phyloP scores from a whole-genome alignment of 2,329 filamentous ascomycete genomes.

The Rutstroemia sydowiana region DNA sequence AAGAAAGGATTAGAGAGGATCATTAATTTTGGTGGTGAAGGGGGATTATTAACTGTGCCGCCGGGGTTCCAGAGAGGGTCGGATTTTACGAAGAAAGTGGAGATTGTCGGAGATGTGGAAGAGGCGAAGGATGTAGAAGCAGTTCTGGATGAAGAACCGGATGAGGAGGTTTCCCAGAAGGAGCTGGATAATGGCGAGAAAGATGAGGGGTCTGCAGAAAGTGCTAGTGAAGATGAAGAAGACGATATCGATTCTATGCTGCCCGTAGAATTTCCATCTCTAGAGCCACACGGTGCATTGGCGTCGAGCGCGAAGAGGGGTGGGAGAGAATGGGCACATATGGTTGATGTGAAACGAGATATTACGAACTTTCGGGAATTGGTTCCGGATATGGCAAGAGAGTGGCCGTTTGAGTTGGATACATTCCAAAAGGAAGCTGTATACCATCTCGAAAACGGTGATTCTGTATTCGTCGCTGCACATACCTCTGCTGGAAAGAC shows the following conservation, averaged over 20 bases:
- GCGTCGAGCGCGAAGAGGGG: slow-evolving; percentile 65
- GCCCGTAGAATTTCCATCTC: slow-evolving; percentile 84
- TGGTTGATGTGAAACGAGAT: slow-evolving; percentile 90
- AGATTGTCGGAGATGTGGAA: too few species aligned
- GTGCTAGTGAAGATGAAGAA: slow-evolving; percentile 39
- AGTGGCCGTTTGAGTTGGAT: slow-evolving; percentile 96
- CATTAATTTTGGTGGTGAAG: slow-evolving; percentile 72
- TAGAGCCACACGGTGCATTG: slow-evolving; percentile 76
- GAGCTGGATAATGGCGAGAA: slow-evolving; percentile 27
- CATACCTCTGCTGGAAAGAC: slow-evolving; percentile 98
- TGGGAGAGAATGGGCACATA: slow-evolving; percentile 91
- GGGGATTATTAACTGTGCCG: slow-evolving; percentile 70
- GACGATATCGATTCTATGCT: slow-evolving; percentile 74
- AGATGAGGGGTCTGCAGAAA: slow-evolving; percentile 30
- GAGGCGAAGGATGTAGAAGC: slow-evolving; percentile 30
- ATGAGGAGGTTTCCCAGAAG: slow-evolving; percentile 16
- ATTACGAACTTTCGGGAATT: slow-evolving; percentile 92
- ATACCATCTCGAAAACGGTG: slow-evolving; percentile 91
- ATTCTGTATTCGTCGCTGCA: slow-evolving; percentile 95
- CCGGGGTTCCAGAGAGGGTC: slow-evolving; percentile 79
- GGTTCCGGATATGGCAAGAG: slow-evolving; percentile 90
- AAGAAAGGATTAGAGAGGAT: slow-evolving; percentile 68
- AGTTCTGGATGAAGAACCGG: slow-evolving; percentile 7
- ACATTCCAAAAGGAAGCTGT: slow-evolving; percentile 98
- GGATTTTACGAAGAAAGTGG: slow-evolving; percentile 55